Conservation (phyloP, 306 rosid genomes). For the Mucuna pruriens region DNA sequence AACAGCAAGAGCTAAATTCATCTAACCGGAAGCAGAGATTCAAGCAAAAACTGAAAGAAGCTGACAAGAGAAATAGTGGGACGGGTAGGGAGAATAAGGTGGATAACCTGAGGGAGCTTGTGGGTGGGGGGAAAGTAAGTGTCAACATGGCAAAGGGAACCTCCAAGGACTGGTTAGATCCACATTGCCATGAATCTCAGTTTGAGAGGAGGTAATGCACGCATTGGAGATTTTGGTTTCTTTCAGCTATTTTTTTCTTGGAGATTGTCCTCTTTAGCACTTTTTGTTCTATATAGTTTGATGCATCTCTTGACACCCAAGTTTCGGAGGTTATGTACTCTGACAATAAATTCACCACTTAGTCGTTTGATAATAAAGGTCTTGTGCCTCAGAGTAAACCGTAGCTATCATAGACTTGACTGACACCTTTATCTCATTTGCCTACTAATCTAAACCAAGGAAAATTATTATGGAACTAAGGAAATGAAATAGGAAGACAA, state of each 20-base stretch:
- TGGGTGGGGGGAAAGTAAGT: conserved; percentile 67
- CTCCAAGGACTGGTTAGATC: conserved; percentile 89
- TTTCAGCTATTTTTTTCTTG: conserved; percentile 25
- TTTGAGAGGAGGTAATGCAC: conserved; percentile 71
- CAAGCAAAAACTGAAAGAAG: conserved; percentile 92
- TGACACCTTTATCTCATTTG: neutral
- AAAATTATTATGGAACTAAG: neutral
- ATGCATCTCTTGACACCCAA: conserved; percentile 25
- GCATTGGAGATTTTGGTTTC: conserved; percentile 37
- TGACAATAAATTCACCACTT: conserved; percentile 38
- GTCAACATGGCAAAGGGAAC: conserved; percentile 57
- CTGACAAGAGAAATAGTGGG: conserved; percentile 68
- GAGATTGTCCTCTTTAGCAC: neutral
- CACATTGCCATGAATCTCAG: conserved; percentile 90
- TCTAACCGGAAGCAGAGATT: conserved; percentile 73
- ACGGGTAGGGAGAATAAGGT: conserved; percentile 85
- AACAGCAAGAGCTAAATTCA: conserved; percentile 67
- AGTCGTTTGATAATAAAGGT: conserved; percentile 30
- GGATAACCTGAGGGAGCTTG: conserved; percentile 88
- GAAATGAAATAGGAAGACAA: neutral
- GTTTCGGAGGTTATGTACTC: conserved; percentile 41
- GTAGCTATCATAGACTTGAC: neutral
- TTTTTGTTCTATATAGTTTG: conserved; percentile 24
- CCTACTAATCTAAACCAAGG: neutral
- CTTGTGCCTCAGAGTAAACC: neutral